Base-by-base conservation (phyloP, 2,329 filamentous ascomycete genomes). In the Trichoderma semiorbis region DNA sequence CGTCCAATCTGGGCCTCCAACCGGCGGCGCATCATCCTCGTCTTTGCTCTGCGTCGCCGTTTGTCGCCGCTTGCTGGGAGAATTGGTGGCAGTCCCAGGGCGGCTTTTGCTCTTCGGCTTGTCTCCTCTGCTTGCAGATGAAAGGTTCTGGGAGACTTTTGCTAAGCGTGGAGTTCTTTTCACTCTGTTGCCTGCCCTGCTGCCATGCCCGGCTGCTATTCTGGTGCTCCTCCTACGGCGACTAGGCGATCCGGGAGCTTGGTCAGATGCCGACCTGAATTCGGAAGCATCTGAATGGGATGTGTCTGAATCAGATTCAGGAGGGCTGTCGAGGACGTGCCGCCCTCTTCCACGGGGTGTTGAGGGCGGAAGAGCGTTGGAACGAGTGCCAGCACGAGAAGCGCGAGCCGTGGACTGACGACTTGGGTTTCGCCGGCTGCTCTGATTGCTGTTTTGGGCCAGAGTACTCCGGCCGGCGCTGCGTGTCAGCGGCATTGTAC, bases 1-100 rank as follows among this genome's bases (percentile, higher is more conserved):
- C 71, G 85, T 83, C 88, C 88, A 92, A 50, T 85, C 81, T 16
- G 87, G 87, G 62, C 88, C 85, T 76, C 72, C 26, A 3, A 73
- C 74, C 14, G 73, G 58, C 32, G 71, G 61, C 18, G 67, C 57
- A 3, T 73, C 53, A n/a, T 58, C 57, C 28, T 32, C 30, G 18
- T n/a, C 21, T 7, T 32, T 43, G 28, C 14, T 47, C n/a, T 39
- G 18, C 53, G 28, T 28, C 24, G 36, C 26, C 30, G 32, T 50
- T 34, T 26, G 68, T 24, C 43, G 58, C 26, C 39, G 43, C 43
- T 76, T 78, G 67, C 75, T 78, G 18, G 72, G 69, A 11, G 74
- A 62, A 12, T 32, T 73, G 34, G 36, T 39, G 24, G 55, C 7
- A 53, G 64, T 21, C n/a, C 7, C 68, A 39, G 43, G 21, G 50